Base-by-base conservation (phyloP, 2,329 filamentous ascomycete species). In the Scolecobasidium constrictum region DNA sequence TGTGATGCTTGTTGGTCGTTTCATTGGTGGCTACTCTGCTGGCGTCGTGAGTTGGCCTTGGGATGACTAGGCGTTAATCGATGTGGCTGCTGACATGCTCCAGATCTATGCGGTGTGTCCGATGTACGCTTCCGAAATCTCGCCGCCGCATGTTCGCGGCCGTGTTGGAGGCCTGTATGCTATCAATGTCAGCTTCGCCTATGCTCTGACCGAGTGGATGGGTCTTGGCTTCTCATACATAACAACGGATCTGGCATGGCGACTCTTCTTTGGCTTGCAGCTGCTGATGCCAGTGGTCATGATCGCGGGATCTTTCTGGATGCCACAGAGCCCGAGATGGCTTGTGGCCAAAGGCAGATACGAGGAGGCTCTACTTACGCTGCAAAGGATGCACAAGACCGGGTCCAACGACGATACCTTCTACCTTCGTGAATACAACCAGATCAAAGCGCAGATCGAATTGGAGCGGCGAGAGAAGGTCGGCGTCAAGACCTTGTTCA, bases 401-500 rank as follows among this genome's bases (percentile, higher is more conserved):
- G 9, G 7, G 7, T 7, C 7, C 9, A 18, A 39, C 9, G 37
- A 39, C 11, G 20, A 6, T 5, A 22, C 12, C 23, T 37, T 41
- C 23, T 39, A 6, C 23, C 20, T 7, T 18, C 33, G n/a, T 4
- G 45, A 46, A 26, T 46, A 20, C 33, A 5, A 45, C 20, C 45
- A 46, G 42, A 40, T 46, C 34, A 33, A 44, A 28, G 15, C 42
- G 15, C 45, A 44, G 21, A 33, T 43, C 13, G n/a, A 36, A 7
- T 31, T 36, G n/a, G 42, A 46, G 31, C 12, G 21, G 15, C 17
- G 26, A 7, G 26, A 31, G n/a, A 31, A 31, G n/a, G 9, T 31
- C 26, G n/a, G 52, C 1, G 53, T 52, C 40, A 38, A 48, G 31
- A 46, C 49, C 4, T 54, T 53, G 22, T 40, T 54, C 12, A 47